phyloP scores from a whole-genome alignment of 306 rosid species.

The Erythrophleum fordii region DNA sequence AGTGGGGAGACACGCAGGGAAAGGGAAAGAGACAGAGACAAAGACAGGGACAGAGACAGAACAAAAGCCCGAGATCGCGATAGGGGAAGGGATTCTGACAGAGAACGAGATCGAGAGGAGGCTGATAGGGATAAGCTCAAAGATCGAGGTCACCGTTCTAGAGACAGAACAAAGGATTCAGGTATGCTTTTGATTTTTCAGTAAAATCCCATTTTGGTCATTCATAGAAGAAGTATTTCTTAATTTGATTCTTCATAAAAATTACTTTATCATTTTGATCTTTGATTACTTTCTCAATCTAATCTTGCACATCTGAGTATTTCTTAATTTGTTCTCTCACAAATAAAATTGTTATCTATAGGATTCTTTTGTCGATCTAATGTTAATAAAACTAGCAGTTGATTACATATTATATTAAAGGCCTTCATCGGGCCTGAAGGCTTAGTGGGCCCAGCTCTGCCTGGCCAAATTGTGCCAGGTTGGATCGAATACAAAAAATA shows the following conservation, averaged over 20 bases:
- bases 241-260: too few relatives aligned
- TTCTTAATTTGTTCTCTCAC: neutral
- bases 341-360: neutral
- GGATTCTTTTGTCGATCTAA: neutral
- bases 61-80: constrained; percentile 78
- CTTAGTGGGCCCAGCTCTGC: too few relatives aligned
- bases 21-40: constrained; percentile 53
- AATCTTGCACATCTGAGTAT: too few relatives aligned
- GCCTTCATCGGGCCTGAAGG: too few relatives aligned
- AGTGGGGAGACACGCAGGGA: constrained; percentile 64
- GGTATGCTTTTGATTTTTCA: constrained; percentile 42
- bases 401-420: neutral
- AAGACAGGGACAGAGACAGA: constrained; percentile 65
- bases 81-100: constrained; percentile 85
- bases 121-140: constrained; percentile 69
- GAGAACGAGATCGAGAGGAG: constrained; percentile 83
- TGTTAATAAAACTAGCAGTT: neutral
- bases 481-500: too few relatives aligned
- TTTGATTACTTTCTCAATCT: too few relatives aligned
- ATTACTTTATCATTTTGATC: too few relatives aligned
- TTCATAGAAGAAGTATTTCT: neutral
- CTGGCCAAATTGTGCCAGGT: too few relatives aligned
- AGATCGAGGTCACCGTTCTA: constrained; percentile 65
- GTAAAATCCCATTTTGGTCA: neutral
- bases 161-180: constrained; percentile 86